Evolutionary conservation across 345 rosid species (phyloP), one percentile per base, ranked within the genome.

Genomic region (Lepidium didymum): DNA sequence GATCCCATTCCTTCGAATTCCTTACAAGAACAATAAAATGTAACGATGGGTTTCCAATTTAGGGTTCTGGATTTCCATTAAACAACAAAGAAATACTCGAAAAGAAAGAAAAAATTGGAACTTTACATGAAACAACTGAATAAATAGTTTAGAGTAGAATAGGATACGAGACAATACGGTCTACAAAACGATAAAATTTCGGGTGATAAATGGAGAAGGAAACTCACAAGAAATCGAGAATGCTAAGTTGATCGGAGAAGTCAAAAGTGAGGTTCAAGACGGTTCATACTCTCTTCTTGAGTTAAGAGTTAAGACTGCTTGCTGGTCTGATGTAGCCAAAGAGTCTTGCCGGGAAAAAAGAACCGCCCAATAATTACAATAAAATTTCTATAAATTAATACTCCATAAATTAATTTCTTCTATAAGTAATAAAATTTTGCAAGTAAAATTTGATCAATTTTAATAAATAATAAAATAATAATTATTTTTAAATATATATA

Each of bases 1-100:
- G 84, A 79, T 43, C 10, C 80, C 73, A 59, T 77, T 60, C 31
- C 49, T 25, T 11, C 25, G 4, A 49, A 23, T 10, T 10, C 37
- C 33, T 62, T 61, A 25, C 12, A 8, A 53, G n/a, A 47, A 11
- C 21, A 68, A 29, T 29, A 29, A 29, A 0, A 53, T 41, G 52
- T 15, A 47, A 18, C 19, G 33, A 29, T 6, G 60, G 38, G 6
- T 67, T 35, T 68, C 6, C 0, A 29, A 5, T 0, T 29, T 34
- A 19, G 72, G 63, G 71, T 18, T 67, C 55, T 36, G 27, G 12
- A 11, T 16, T 51, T 33, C 33, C 34, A 62, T 47, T 61, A 8
- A 58, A 34, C 9, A 56, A 6, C 31, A 37, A 19, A 56, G 14
- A 29, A 12, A 10, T 56, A 35, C 29, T 56, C 41, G 3, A 16